Conservation (phyloP, 208 protist genomes). For the Crithidia acanthocephali region DNA sequence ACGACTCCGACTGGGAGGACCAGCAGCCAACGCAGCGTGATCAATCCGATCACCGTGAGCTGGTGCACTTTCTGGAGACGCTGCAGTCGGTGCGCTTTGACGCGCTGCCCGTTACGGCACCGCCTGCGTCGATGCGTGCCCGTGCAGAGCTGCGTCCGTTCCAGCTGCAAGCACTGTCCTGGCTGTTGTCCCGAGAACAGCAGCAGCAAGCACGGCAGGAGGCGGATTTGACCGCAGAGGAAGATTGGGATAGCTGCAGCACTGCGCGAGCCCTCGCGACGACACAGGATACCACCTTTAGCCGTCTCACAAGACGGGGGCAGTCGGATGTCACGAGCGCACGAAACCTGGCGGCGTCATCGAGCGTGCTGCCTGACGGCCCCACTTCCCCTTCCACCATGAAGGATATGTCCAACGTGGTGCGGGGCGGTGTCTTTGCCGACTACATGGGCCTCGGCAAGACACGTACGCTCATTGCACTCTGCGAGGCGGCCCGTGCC, state of each 20-base stretch:
- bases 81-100: slow-evolving; percentile 51
- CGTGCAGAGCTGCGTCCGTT: slow-evolving; percentile 51
- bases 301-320: neutral
- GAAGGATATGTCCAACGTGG: slow-evolving; percentile 14
- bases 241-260: too few relatives aligned
- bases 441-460: slow-evolving; percentile 86
- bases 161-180: slow-evolving; percentile 71
- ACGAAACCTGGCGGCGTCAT: neutral
- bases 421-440: slow-evolving; percentile 70
- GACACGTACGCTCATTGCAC: slow-evolving; percentile 68
- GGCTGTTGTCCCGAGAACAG: slow-evolving; percentile 52
- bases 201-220: neutral
- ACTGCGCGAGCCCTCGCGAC: too few relatives aligned
- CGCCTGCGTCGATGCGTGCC: slow-evolving; percentile 49
- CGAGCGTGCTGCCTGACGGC: neutral
- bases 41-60: slow-evolving; percentile 33
- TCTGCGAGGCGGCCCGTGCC: slow-evolving; percentile 64
- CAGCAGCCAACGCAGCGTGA: slow-evolving; percentile 16
- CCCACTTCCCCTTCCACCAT: neutral
- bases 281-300: too few relatives aligned
- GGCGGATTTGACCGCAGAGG: neutral
- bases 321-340: too few relatives aligned
- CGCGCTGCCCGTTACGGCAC: slow-evolving; percentile 43
- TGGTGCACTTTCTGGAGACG: slow-evolving; percentile 56
- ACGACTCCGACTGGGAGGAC: slow-evolving; percentile 23